Percentiles rank a stretch among this genome's conserved stretches.
Evolutionary conservation across 75 land plant species (phyloP).

Genomic region (Adiantum capillusveneris): DNA sequence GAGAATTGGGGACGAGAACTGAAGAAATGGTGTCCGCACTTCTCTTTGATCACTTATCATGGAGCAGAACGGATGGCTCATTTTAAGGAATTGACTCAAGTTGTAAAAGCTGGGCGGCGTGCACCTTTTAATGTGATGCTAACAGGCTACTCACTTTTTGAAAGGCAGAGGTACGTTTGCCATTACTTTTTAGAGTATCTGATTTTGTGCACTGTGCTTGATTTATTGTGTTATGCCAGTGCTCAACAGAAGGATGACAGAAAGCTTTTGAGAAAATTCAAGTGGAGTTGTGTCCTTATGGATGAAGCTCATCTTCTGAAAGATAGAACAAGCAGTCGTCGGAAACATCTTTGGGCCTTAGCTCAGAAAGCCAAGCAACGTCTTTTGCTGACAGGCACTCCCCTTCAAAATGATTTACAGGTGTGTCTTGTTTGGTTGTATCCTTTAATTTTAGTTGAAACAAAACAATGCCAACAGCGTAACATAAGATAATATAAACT

Average conservation of each 20-base stretch:
- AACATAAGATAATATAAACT: too few relatives aligned
- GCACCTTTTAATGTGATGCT: slow-evolving; percentile 91
- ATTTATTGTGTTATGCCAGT: slow-evolving; percentile 32
- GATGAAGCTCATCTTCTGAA: slow-evolving; percentile 99
- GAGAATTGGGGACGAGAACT: slow-evolving; percentile 98
- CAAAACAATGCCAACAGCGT: too few relatives aligned
- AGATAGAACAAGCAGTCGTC: slow-evolving; percentile 75
- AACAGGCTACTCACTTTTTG: slow-evolving; percentile 89
- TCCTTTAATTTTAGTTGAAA: too few relatives aligned
- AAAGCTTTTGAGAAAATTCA: slow-evolving; percentile 70
- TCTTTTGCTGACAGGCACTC: slow-evolving; percentile 94
- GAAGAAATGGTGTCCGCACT: slow-evolving; percentile 84
- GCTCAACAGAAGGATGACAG: slow-evolving; percentile 92
- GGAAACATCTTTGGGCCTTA: slow-evolving; percentile 75
- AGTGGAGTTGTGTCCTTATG: slow-evolving; percentile 94
- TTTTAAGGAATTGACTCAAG: slow-evolving; percentile 48
- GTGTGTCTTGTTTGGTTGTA: slow-evolving; percentile 32
- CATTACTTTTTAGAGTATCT: neutral
- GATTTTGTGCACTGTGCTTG: neutral
- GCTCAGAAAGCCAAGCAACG: slow-evolving; percentile 88
- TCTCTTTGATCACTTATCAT: slow-evolving; percentile 74
- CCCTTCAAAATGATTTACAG: slow-evolving; percentile 93
- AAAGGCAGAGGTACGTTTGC: slow-evolving; percentile 65
- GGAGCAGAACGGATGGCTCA: slow-evolving; percentile 61
- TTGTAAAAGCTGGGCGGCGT: slow-evolving; percentile 56